These are phyloP conservation scores for Rhododendron ferrugineum DNA, from an alignment of 148 eudicot species.

Conservation along the genomic window DNA sequence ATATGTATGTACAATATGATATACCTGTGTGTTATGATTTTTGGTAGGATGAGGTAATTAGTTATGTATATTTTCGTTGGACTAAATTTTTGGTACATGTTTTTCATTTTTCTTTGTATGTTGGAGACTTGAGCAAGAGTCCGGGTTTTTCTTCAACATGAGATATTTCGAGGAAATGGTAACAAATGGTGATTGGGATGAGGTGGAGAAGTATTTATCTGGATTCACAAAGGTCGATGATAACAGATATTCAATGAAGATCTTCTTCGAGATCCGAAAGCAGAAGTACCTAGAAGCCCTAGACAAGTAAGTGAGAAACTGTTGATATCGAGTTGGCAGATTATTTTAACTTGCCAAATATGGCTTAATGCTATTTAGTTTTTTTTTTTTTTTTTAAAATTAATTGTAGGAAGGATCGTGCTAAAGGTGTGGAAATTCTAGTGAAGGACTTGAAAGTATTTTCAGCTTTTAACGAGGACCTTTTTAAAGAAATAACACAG, in stretches of 20 bases:
- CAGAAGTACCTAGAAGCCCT: slow-evolving; percentile 96
- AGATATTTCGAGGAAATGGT: slow-evolving; percentile 87
- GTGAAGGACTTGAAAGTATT: slow-evolving; percentile 84
- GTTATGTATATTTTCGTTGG: neutral
- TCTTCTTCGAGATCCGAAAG: slow-evolving; percentile 94
- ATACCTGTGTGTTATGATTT: neutral
- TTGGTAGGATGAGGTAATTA: slow-evolving; percentile 5
- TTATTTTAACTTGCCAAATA: neutral
- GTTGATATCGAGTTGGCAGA: neutral
- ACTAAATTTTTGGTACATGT: neutral
- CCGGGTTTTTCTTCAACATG: slow-evolving; percentile 89
- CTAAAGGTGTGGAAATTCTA: slow-evolving; percentile 76
- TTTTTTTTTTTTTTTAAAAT: too few species aligned
- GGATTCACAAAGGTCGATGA: slow-evolving; percentile 98
- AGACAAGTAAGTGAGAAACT: slow-evolving; percentile 46
- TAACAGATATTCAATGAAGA: slow-evolving; percentile 92
- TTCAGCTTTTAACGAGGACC: slow-evolving; percentile 73
- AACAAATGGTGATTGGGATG: slow-evolving; percentile 90
- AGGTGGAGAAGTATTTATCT: slow-evolving; percentile 79
- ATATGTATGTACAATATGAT: neutral
- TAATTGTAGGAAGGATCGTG: slow-evolving; percentile 54
- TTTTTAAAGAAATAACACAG: slow-evolving; percentile 75
- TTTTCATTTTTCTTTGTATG: slow-evolving; percentile 6
- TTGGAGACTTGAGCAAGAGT: slow-evolving; percentile 90
- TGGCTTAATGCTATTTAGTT: neutral